Base-by-base conservation (phyloP, 164 flowering plant species). In the Platanus orientalis region DNA sequence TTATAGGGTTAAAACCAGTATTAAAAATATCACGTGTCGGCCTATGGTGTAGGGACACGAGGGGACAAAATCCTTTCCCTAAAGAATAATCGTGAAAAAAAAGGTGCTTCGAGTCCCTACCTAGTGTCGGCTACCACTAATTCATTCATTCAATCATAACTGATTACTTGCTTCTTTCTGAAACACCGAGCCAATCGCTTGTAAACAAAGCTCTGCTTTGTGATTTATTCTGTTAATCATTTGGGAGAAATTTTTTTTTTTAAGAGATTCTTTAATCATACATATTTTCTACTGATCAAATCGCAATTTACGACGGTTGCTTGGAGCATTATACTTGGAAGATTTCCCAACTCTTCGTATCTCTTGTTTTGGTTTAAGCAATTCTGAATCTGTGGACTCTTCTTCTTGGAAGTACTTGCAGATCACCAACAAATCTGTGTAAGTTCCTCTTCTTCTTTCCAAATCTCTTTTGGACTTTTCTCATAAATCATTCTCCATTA, bases 251-350 rank as follows among this genome's bases (percentile, higher is more conserved):
- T 28, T 53, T 7, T 13, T 26, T 1, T 53, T 53, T 26, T 53
- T 11, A 10, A 0, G 3, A 13, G 13, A 26, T 53, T 2, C 3
- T 13, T 17, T 50, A 23, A 4, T 1, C 23, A 24, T 27, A 25
- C 25, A 26, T 20, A 14, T 25, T 40, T 24, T 42, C 24, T 20
- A 1, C 16, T 36, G 26, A 28, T 63, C 10, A 4, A 32, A 20
- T 54, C 53, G 60, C 60, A 60, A 44, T 64, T 64, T 16, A 30
- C 24, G 44, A 60, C 57, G 26, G 6, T 61, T 54, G 29, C 27
- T 62, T 62, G 71, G 65, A 62, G 65, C 51, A 20, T 62, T 62
- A 36, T 49, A 17, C 62, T 68, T 62, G 66, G 48, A 27, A 13
- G 42, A 27, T 48, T 54, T 34, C 20, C n/a, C 1, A 9, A 25